Evolutionary conservation across 2,329 filamentous ascomycete genomes (phyloP), one percentile per base, ranked within the genome.

Genomic region (Epichloe coenophiala): DNA sequence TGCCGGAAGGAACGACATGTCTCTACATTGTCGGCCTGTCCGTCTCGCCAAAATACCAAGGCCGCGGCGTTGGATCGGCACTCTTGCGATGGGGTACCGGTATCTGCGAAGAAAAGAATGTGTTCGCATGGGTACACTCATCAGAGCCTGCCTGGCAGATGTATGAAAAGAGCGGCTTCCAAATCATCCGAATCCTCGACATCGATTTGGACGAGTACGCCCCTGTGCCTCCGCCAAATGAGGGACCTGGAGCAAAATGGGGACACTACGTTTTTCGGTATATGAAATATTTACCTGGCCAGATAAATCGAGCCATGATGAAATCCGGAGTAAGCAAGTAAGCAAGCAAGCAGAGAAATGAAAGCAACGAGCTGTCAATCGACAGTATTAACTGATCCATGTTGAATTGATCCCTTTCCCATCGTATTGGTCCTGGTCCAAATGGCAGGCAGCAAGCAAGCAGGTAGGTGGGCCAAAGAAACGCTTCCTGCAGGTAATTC

Each of bases 71-170:
- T 12, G 67, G 65, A 3, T 58, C 58, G 0, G 60, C 58, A 33
- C 58, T 68, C 38, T 50, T 68, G 21, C 53, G 54, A 31, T 65
- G 61, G 59, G 66, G 65, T 21, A 63, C 60, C 4, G 46, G 55
- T 12, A 55, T 59, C 5, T 63, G 62, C 46, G 63, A 67, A 44
- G 48, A 56, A 5, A 48, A 58, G 33, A 54, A 56, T 2, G 59
- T 59, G 8, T 62, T 66, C 41, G 60, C 58, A 36, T 67, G 65
- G 65, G 65, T 65, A 45, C 63, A 66, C 51, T 62, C 65, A 15
- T 67, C 64, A 6, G 62, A 65, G 51, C 57, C 55, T 5, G 62
- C 56, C 1, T 62, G 58, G 56, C 48, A 31, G n/a, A 54, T 62
- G 50, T 68, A 64, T 40, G 55, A 55, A 37, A 62, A 61, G 53